phyloP scores from a whole-genome alignment of 768 basidiomycete species.

The Suillus discolor region DNA sequence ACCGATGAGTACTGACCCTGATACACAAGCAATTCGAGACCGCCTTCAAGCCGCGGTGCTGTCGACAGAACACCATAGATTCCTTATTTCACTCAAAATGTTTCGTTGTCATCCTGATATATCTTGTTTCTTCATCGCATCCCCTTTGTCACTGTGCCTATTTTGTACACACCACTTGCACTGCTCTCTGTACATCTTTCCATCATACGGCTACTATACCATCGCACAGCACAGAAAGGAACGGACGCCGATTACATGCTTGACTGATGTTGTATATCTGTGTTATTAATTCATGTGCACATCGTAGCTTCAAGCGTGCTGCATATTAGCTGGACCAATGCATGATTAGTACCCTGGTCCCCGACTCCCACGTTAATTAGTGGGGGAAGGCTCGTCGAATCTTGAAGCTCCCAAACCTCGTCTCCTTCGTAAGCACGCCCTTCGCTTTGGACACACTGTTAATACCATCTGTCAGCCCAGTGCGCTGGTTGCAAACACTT shows the following conservation, averaged over 20 bases:
- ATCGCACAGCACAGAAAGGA: slow-evolving; percentile 10
- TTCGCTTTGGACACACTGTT: no score
- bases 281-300: neutral
- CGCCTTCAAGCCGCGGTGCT: slow-evolving; percentile 9
- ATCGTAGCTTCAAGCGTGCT: neutral
- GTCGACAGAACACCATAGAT: slow-evolving; percentile 7
- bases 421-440: neutral
- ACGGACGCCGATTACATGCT: slow-evolving; percentile 4
- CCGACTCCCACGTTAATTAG: no score
- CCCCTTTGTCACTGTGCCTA: neutral
- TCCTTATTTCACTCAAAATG: neutral
- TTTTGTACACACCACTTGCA: slow-evolving; percentile 2
- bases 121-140: slow-evolving; percentile 9
- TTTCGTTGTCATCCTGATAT: neutral
- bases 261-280: slow-evolving; percentile 8
- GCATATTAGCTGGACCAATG: neutral
- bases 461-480: neutral
- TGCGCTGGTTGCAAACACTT: neutral
- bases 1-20: neutral
- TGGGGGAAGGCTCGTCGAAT: no score
- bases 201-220: slow-evolving; percentile 9
- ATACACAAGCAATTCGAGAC: slow-evolving; percentile 3
- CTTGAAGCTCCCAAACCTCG: neutral
- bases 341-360: no score
- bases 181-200: slow-evolving; percentile 8